phyloP scores from a whole-genome alignment of 1,284 basidiomycete genomes.

The Cryptococcus sp. region DNA sequence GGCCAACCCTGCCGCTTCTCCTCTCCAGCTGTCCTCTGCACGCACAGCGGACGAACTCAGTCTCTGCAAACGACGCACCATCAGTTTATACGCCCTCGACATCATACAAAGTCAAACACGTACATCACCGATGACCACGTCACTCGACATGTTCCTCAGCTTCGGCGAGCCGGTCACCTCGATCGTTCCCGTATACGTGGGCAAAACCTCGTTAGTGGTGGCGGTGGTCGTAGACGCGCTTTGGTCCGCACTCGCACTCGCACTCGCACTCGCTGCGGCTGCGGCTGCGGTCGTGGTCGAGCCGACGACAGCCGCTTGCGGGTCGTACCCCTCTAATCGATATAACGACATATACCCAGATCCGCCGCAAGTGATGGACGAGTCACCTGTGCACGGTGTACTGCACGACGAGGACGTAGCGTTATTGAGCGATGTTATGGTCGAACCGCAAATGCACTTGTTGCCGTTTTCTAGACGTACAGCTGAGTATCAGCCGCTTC shows the following conservation, averaged over 20 bases:
- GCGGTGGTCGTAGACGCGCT: no score
- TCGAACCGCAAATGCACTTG: slow-evolving; percentile 8
- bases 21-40: no score
- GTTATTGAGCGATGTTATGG: neutral
- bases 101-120: no score
- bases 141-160: neutral
- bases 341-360: slow-evolving; percentile 8
- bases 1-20: no score
- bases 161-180: neutral
- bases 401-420: neutral
- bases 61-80: no score
- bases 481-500: no score
- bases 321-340: neutral
- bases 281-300: no score
- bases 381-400: slow-evolving; percentile 1
- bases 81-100: no score
- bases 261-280: neutral
- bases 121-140: no score
- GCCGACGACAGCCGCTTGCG: neutral
- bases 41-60: no score
- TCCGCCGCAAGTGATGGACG: slow-evolving; percentile 3
- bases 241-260: neutral
- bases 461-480: slow-evolving; percentile 4
- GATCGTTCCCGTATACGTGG: no score
- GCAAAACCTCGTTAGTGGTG: no score